Evolutionary conservation across 345 rosid genomes (phyloP), one percentile per base, ranked within the genome.

Genomic region (Aquilaria malaccensis): DNA sequence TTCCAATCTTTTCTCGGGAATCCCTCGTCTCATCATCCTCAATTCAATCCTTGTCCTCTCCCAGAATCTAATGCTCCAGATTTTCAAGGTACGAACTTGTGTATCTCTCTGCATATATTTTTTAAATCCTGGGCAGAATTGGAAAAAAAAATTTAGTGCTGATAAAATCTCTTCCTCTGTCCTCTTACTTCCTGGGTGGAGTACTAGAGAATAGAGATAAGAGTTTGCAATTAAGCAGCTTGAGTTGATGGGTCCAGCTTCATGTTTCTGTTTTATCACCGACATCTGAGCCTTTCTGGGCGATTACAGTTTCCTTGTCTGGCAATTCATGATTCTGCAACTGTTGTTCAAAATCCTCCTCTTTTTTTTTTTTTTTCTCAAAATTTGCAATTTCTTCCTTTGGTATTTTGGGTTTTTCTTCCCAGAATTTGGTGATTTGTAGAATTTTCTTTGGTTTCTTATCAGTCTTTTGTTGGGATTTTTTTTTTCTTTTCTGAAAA

Each of bases 51-150:
- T 58, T 61, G 69, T 71, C 72, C 63, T 11, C 62, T 59, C 55
- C 11, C 67, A 30, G 62, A 67, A 61, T 66, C 66, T 76, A 76
- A 80, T 77, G 76, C 68, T 77, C 70, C 76, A 64, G 80, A 81
- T 67, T 80, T 63, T 76, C 73, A 76, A 83, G 88, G 85, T 82
- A 72, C 60, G 61, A 22, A 55, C 11, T 10, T 49, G 7, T 37
- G 45, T 11, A 15, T 55, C 41, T 22, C 22, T 22, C 22, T 37
- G 7, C 31, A 41, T 32, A 7, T 45, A 41, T 52, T 3, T 56
- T 55, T 30, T 12, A n/a, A 10, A 10, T 46, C 31, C 0, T 43
- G 22, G 22, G 22, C 3, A 14, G 30, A 31, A 45, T 41, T 45
- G 12, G 45, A 47, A 32, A 2, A 29, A 4, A 10, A 51, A 47